phyloP scores from a whole-genome alignment of 2,329 filamentous ascomycete genomes.

The Fusarium subglutinans region DNA sequence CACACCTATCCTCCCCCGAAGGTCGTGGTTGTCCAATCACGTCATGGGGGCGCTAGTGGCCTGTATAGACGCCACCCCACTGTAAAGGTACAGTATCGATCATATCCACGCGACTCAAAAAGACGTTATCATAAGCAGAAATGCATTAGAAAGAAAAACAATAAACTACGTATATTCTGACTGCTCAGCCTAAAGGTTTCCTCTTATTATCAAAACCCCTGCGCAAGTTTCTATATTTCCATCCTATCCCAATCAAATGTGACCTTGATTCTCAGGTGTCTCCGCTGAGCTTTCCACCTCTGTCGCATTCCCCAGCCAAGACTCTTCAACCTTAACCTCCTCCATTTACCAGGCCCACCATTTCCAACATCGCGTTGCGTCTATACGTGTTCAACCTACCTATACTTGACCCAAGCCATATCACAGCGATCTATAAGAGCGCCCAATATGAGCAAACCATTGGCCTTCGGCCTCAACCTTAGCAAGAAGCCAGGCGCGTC shows the following conservation, averaged over 20 bases:
- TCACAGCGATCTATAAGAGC: neutral
- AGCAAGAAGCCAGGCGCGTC: conserved; percentile 64
- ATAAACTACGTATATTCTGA: neutral
- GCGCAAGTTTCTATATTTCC: neutral
- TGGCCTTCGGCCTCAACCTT: conserved; percentile 67
- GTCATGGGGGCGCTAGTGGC: conserved; percentile 38
- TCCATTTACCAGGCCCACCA: neutral
- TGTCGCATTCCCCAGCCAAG: neutral
- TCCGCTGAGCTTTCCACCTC: neutral
- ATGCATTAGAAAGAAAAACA: neutral
- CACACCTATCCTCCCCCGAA: neutral
- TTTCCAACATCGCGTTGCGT: neutral
- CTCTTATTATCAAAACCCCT: neutral
- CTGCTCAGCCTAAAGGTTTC: neutral
- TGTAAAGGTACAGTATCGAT: neutral
- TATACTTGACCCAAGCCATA: neutral
- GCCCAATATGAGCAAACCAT: conserved; percentile 57
- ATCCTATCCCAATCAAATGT: neutral
- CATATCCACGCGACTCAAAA: neutral
- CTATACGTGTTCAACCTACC: neutral
- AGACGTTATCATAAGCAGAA: neutral
- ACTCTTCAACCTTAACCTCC: conserved; percentile 10
- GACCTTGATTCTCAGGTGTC: neutral
- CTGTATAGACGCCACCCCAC: conserved; percentile 22
- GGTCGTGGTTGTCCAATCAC: conserved; percentile 36